Percentiles rank a stretch among this genome's conserved stretches.
phyloP scores from a whole-genome alignment of 73 alveolate genomes.

The Tetrahymena malaccensis region DNA sequence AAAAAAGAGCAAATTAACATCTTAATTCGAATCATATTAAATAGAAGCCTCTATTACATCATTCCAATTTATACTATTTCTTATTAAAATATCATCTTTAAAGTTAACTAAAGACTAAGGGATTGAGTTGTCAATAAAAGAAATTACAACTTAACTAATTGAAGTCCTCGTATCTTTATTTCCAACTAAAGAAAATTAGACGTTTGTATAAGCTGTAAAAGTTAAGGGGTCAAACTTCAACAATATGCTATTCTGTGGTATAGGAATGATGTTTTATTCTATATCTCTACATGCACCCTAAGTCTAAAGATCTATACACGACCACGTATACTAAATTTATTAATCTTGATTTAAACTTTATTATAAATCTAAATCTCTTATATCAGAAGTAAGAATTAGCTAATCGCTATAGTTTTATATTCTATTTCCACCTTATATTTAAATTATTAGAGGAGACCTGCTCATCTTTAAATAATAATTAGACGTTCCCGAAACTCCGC shows the following conservation, averaged over 20 bases:
- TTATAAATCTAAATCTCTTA: not conserved
- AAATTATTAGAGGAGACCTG: not conserved
- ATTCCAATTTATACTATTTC: not conserved
- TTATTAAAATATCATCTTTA: not conserved
- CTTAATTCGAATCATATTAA: not conserved
- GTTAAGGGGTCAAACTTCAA: not conserved
- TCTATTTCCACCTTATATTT: not conserved
- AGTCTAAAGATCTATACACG: not conserved
- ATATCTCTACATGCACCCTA: not conserved
- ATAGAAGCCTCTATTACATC: not conserved
- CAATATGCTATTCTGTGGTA: not conserved
- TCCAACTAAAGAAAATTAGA: not conserved
- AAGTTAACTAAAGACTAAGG: not conserved
- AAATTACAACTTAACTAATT: not conserved
- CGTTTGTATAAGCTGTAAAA: not conserved
- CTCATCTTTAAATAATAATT: not conserved
- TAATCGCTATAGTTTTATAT: not conserved
- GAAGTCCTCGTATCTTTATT: not conserved
- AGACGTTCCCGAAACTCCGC: not conserved
- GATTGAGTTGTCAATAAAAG: not conserved
- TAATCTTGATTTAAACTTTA: not conserved
- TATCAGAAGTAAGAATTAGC: not conserved
- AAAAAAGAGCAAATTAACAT: not conserved
- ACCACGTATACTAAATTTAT: not conserved
- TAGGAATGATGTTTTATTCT: not conserved